Evolutionary conservation across 805 yeast genomes (phyloP).

Genomic region (Wickerhamomyces ciferrii): DNA sequence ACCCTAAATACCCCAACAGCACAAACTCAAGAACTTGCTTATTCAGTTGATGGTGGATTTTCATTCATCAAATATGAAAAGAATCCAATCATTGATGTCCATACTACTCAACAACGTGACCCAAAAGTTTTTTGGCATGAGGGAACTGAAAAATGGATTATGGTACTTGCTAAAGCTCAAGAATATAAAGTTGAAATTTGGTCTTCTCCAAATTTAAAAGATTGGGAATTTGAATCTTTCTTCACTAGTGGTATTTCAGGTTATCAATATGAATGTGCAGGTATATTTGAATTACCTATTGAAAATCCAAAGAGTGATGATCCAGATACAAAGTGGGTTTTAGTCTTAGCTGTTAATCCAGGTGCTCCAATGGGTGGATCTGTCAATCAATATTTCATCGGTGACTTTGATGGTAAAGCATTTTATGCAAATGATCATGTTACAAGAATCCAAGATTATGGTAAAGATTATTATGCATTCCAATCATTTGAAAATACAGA

Average conservation of each 20-base stretch:
- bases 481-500: constrained; percentile 28
- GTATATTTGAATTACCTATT: constrained; percentile 26
- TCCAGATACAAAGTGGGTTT: constrained; percentile 26
- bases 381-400: constrained; percentile 33
- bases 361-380: constrained; percentile 37
- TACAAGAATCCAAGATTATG: constrained; percentile 27
- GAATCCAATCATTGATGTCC: constrained; percentile 26
- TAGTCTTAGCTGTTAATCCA: constrained; percentile 36
- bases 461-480: constrained; percentile 35
- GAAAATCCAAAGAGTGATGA: constrained; percentile 12
- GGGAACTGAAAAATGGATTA: constrained; percentile 22
- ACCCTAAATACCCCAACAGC: constrained; percentile 21
- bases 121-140: constrained; percentile 29
- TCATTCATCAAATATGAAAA: constrained; percentile 22
- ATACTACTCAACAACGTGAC: constrained; percentile 25
- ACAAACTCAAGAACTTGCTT: constrained; percentile 27
- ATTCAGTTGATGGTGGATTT: constrained; percentile 29
- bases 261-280: constrained; percentile 38
- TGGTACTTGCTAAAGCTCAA: constrained; percentile 23
- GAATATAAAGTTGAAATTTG: constrained; percentile 22
- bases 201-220: constrained; percentile 20
- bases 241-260: constrained; percentile 27
- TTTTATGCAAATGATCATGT: constrained; percentile 26
- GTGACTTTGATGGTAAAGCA: constrained; percentile 34
- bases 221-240: constrained; percentile 24